A percentile compares a stretch with the other conserved stretches of the same genome.
Conservation (phyloP, 352 stramenopile species). For the Pythium phragmiticola region DNA sequence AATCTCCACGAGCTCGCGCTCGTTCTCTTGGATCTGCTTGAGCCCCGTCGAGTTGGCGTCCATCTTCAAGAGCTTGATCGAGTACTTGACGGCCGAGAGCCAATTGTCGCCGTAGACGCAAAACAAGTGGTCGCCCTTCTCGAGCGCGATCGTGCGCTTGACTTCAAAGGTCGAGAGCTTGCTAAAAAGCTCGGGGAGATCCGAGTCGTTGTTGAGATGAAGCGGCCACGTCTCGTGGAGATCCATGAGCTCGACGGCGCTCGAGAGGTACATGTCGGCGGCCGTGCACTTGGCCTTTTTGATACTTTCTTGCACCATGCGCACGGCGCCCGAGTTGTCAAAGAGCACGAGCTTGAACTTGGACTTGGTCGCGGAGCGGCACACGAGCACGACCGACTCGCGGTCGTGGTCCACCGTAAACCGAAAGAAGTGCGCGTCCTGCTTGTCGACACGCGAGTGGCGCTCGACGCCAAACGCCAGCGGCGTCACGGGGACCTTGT, state of each 20-base stretch:
- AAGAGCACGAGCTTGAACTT: constrained; percentile 91
- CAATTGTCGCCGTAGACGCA: constrained; percentile 90
- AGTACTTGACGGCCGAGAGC: constrained; percentile 87
- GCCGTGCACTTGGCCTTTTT: constrained; percentile 82
- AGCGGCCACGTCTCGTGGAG: constrained; percentile 77
- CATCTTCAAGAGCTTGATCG: constrained; percentile 84
- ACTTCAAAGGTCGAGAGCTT: constrained; percentile 85
- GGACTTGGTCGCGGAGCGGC: constrained; percentile 75
- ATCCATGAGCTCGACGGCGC: constrained; percentile 85
- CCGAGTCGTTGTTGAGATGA: constrained; percentile 56
- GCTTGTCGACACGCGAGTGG: constrained; percentile 80
- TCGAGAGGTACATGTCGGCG: constrained; percentile 86
- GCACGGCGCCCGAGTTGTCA: constrained; percentile 70
- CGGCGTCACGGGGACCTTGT: constrained; percentile 52
- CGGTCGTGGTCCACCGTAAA: constrained; percentile 69
- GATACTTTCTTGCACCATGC: constrained; percentile 81
- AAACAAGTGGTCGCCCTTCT: constrained; percentile 83
- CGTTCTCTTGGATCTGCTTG: constrained; percentile 64
- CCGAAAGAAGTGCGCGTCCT: constrained; percentile 88
- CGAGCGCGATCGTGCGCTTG: constrained; percentile 70
- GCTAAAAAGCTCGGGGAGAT: constrained; percentile 81
- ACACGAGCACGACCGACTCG: constrained; percentile 82
- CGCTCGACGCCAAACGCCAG: constrained; percentile 74
- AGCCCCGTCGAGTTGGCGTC: constrained; percentile 52
- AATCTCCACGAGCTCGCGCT: constrained; percentile 71